Conservation (phyloP, 2,329 filamentous ascomycete genomes). For the Talaromyces islandicus region DNA sequence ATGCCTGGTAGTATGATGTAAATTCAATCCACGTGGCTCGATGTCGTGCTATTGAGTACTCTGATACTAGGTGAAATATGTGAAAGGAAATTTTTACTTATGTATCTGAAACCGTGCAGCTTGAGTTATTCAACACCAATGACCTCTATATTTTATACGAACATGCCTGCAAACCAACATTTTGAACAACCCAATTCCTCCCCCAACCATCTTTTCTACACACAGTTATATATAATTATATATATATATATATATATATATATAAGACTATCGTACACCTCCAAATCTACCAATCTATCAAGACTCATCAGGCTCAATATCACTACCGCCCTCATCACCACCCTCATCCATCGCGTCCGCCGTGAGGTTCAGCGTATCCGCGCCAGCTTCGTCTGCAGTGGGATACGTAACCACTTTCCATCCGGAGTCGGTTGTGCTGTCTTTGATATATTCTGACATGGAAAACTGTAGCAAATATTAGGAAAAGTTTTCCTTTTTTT, state of each 20-base stretch:
- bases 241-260: too few relatives aligned
- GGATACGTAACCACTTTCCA: slow-evolving; percentile 53
- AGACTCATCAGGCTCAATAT: slow-evolving; percentile 30
- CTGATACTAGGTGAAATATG: too few relatives aligned
- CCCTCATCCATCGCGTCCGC: slow-evolving; percentile 44
- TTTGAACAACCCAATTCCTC: not conserved
- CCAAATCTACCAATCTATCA: not conserved
- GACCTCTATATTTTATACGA: not conserved
- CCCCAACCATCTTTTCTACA: not conserved
- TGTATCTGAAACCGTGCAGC: too few relatives aligned
- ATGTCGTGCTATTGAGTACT: too few relatives aligned
- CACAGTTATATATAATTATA: not conserved
- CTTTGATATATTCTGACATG: slow-evolving; percentile 60
- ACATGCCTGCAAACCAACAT: not conserved
- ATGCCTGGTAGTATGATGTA: too few relatives aligned
- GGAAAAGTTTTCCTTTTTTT: slow-evolving; percentile 6
- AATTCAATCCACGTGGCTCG: too few relatives aligned
- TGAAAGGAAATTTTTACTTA: too few relatives aligned
- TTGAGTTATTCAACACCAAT: not conserved
- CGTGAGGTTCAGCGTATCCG: slow-evolving; percentile 38
- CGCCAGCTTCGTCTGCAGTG: slow-evolving; percentile 38
- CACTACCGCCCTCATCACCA: slow-evolving; percentile 28
- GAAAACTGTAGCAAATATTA: slow-evolving; percentile 44
- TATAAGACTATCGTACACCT: not conserved
- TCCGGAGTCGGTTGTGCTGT: slow-evolving; percentile 44